Conservation (phyloP, 805 yeast genomes). For the Saturnispora besseyi region DNA sequence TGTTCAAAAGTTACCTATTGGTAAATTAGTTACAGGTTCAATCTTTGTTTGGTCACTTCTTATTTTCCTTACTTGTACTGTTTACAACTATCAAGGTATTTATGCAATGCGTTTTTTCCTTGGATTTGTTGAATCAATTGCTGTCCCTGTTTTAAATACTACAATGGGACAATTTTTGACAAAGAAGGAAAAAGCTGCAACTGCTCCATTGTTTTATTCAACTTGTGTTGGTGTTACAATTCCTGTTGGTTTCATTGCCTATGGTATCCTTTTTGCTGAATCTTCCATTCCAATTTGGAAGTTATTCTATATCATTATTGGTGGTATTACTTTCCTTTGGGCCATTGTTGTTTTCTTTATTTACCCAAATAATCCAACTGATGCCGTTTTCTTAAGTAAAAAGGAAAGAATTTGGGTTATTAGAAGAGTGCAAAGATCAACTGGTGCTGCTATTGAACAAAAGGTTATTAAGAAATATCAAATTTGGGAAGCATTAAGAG, state of each 20-base stretch:
- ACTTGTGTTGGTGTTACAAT: constrained; percentile 38
- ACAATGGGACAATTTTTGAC: constrained; percentile 45
- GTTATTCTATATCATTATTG: constrained; percentile 41
- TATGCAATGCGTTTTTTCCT: constrained; percentile 32
- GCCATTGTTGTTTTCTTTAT: constrained; percentile 27
- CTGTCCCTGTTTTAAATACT: constrained; percentile 35
- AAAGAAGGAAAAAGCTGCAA: constrained; percentile 35
- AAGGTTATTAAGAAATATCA: constrained; percentile 37
- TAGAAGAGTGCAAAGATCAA: constrained; percentile 30
- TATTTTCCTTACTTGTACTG: constrained; percentile 35
- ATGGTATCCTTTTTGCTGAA: constrained; percentile 18
- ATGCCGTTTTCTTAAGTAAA: constrained; percentile 34
- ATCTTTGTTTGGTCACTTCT: constrained; percentile 29
- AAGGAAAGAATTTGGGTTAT: constrained; percentile 33
- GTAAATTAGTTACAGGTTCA: constrained; percentile 24
- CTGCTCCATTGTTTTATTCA: constrained; percentile 21
- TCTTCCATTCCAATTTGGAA: constrained; percentile 32
- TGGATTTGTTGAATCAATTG: constrained; percentile 31
- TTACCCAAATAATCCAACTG: constrained; percentile 48
- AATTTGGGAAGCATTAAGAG: constrained; percentile 36
- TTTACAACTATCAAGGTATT: constrained; percentile 37
- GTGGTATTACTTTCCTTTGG: constrained; percentile 38
- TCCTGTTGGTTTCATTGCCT: constrained; percentile 29
- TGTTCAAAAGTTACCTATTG: constrained; percentile 31
- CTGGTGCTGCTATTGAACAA: constrained; percentile 32